Percentiles rank a stretch among this genome's conserved stretches.
Evolutionary conservation across 2,329 filamentous ascomycete species (phyloP).

Genomic region (Nannizziopsis arthrosporioides): DNA sequence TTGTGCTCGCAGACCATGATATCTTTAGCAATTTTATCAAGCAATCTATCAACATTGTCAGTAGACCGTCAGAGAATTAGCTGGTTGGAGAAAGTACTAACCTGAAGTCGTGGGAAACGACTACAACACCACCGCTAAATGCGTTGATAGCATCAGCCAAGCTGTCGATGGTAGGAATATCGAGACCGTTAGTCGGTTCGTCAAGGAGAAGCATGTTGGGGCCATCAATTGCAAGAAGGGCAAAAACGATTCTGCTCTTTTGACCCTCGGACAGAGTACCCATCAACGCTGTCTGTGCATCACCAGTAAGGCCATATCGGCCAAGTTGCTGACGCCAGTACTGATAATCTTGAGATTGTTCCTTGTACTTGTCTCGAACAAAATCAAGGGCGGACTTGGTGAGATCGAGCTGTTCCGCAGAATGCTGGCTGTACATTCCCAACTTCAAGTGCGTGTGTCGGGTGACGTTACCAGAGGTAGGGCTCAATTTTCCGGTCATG

Average conservation of each 20-base stretch:
- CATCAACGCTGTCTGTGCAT: conserved; percentile 92
- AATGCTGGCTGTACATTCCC: conserved; percentile 96
- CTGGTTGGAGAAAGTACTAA: conserved; percentile 38
- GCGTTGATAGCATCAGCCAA: conserved; percentile 95
- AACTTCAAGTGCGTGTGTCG: conserved; percentile 98
- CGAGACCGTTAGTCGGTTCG: conserved; percentile 97
- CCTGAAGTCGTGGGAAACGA: conserved; percentile 98
- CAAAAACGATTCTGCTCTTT: conserved; percentile 96
- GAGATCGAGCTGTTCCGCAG: conserved; percentile 91
- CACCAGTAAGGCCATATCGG: conserved; percentile 82
- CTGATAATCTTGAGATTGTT: conserved; percentile 92
- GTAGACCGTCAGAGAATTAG: conserved; percentile 3
- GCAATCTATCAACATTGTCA: conserved; percentile 48
- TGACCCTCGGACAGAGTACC: conserved; percentile 95
- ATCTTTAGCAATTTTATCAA: conserved; percentile 99
- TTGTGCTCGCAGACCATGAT: conserved; percentile 99
- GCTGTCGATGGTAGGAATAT: conserved; percentile 97
- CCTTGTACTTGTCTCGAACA: conserved; percentile 83
- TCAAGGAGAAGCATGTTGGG: conserved; percentile 98
- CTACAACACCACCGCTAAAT: conserved; percentile 90
- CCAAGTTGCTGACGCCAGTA: conserved; percentile 98
- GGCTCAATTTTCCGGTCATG: conserved; percentile 98
- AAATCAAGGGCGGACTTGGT: conserved; percentile 98
- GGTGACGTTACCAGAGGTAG: conserved; percentile 68
- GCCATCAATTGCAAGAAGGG: conserved; percentile 81